Evolutionary conservation across 106 monocot genomes (phyloP), one percentile per base, ranked within the genome.

Genomic region (Dactylorhiza incarnata): DNA sequence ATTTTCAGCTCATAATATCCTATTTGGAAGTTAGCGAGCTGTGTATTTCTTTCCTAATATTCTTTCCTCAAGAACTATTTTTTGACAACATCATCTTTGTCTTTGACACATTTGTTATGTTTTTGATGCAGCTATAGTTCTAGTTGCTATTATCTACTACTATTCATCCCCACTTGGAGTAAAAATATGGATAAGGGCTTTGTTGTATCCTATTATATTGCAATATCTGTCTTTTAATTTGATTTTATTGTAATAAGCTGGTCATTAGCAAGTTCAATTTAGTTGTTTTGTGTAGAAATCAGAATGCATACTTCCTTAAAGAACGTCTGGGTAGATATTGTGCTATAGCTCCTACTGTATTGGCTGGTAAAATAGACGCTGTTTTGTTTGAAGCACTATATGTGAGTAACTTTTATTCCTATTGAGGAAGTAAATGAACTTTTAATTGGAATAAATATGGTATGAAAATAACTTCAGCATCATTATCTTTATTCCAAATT

Each of bases 331-430:
- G 78, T 77, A 96, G 95, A 87, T 96, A 91, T 84, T 89, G 96
- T 82, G 93, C 87, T 78, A 5, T 96, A 71, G 93, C 96, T 49
- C 96, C 93, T 74, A 96, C 85, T 7, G 45, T 96, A 58, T 81
- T 96, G 78, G 89, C 88, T 74, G 96, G 96, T 50, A 83, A 85
- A 74, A 91, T 96, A 77, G 87, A 96, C 19, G 93, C 96, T 11
- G 49, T 87, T 77, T 87, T 96, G 59, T 96, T 96, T 66, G 96
- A 96, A 96, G 89, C 89, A 16, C 75, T 96, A 72, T 96, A 91
- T 89, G 96, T 96, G 56, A 89, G 93, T 90, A 0, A 37, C 45
- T 52, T 52, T 4, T 52, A 52, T 52, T 52, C 13, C 52, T 52
- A 11, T 52, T 52, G 52, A 52, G 52, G 52, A 9, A 52, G 37